phyloP scores from a whole-genome alignment of 257 asterid species.

The Vinca minor region DNA sequence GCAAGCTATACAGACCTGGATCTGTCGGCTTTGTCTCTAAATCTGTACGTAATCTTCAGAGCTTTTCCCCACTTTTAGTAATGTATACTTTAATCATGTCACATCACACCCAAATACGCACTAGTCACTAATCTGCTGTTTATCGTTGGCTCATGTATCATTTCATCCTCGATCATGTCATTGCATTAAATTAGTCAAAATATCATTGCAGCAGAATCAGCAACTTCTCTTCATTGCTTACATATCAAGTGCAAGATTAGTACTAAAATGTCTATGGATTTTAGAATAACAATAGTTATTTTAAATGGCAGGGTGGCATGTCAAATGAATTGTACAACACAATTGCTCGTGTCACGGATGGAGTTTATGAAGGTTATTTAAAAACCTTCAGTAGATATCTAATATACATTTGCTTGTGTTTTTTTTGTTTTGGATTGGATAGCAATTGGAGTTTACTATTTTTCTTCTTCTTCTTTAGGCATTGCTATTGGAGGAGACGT shows the following conservation, averaged over 20 bases:
- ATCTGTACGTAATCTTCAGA: conserved; percentile 52
- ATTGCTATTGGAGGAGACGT: conserved; percentile 99
- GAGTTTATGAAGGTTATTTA: conserved; percentile 85
- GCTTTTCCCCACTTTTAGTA: conserved; percentile 4
- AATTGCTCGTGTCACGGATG: conserved; percentile 96
- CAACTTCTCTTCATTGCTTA: neutral
- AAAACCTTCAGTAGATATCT: conserved; percentile 10
- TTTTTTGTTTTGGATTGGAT: conserved; percentile 7
- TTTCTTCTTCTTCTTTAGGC: conserved; percentile 46
- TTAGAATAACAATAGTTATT: conserved; percentile 20
- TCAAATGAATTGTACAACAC: conserved; percentile 90
- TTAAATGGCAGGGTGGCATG: conserved; percentile 85
- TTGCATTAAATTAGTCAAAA: neutral
- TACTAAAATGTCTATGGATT: conserved; percentile 5
- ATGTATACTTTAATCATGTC: neutral
- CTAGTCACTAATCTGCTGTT: neutral
- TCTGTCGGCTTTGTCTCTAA: conserved; percentile 98
- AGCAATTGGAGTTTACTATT: conserved; percentile 11
- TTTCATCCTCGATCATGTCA: neutral
- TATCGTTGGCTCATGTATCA: neutral
- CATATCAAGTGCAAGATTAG: conserved; percentile 4
- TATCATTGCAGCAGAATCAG: neutral
- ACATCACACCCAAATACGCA: neutral
- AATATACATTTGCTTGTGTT: conserved; percentile 6
- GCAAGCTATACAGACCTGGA: conserved; percentile 98